A percentile compares a stretch with the other conserved stretches of the same genome.
Evolutionary conservation across 345 rosid species (phyloP).

Genomic region (Anacardium occidentale): DNA sequence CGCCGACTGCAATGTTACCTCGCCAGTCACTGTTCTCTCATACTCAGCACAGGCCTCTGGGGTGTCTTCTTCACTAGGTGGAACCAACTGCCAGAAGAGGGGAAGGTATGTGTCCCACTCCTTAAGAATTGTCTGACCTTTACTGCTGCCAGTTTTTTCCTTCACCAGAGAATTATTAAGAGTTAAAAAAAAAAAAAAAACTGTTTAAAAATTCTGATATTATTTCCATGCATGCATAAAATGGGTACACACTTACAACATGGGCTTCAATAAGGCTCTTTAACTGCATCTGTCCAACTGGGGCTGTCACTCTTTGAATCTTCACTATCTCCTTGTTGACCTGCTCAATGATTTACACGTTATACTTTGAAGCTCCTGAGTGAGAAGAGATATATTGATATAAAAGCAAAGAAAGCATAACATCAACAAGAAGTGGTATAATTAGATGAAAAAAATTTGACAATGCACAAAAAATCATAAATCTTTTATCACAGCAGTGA

Average conservation of each 20-base stretch:
- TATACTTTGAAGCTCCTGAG: background rate
- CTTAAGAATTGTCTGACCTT: conserved; percentile 64
- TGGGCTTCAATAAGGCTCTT: conserved; percentile 88
- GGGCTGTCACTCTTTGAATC: conserved; percentile 89
- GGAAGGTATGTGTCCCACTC: conserved; percentile 85
- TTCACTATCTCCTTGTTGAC: conserved; percentile 90
- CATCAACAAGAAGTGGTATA: background rate
- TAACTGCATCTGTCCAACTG: conserved; percentile 94
- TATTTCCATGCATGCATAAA: background rate
- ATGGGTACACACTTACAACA: conserved; percentile 66
- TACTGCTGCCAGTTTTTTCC: conserved; percentile 95
- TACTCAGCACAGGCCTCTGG: conserved; percentile 89
- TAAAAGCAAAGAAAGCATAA: background rate
- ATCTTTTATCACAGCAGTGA: background rate
- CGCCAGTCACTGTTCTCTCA: conserved; percentile 58
- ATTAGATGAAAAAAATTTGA: background rate
- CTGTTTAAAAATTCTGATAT: background rate
- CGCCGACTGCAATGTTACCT: conserved; percentile 78
- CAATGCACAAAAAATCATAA: background rate
- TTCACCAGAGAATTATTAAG: conserved; percentile 21
- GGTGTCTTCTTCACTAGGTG: conserved; percentile 99
- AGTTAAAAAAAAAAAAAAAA: background rate
- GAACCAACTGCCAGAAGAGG: conserved; percentile 94
- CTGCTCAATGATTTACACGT: conserved; percentile 34
- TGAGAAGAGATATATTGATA: background rate